A percentile compares a stretch with the other conserved stretches of the same genome.
Conservation (phyloP, 2,329 filamentous ascomycete genomes). For the Mariannaea sp. region DNA sequence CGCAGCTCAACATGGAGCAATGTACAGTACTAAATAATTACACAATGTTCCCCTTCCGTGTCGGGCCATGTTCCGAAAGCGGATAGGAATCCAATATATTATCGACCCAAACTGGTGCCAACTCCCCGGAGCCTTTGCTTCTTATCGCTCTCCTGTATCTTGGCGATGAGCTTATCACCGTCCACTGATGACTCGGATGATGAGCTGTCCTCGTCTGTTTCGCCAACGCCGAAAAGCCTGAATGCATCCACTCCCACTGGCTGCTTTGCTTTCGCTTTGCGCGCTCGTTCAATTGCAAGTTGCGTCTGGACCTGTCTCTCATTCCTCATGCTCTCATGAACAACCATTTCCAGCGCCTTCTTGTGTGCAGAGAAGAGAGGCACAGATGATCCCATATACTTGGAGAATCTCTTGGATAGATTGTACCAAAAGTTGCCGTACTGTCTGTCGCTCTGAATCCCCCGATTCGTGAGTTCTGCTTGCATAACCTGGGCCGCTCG, state of each 20-base stretch:
- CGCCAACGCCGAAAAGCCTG: constrained; percentile 22
- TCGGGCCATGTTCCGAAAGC: too few species aligned
- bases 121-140: constrained; percentile 16
- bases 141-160: constrained; percentile 18
- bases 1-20: too few species aligned
- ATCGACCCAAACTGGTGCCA: constrained; percentile 28
- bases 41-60: not conserved
- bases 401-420: constrained; percentile 30
- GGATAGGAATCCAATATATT: too few species aligned
- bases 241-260: constrained; percentile 28
- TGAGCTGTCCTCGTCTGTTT: constrained; percentile 28
- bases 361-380: constrained; percentile 36
- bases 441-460: constrained; percentile 22
- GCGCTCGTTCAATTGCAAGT: constrained; percentile 8
- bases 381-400: constrained; percentile 22
- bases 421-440: constrained; percentile 36
- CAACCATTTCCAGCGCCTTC: constrained; percentile 29
- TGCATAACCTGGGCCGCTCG: constrained; percentile 16
- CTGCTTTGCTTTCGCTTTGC: not conserved
- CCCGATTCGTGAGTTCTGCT: constrained; percentile 24
- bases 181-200: constrained; percentile 22
- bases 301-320: constrained; percentile 2
- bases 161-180: constrained; percentile 19
- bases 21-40: too few species aligned
- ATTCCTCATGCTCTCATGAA: constrained; percentile 24